Evolutionary conservation across 345 rosid genomes (phyloP).

Genomic region (Heritiera fomes): DNA sequence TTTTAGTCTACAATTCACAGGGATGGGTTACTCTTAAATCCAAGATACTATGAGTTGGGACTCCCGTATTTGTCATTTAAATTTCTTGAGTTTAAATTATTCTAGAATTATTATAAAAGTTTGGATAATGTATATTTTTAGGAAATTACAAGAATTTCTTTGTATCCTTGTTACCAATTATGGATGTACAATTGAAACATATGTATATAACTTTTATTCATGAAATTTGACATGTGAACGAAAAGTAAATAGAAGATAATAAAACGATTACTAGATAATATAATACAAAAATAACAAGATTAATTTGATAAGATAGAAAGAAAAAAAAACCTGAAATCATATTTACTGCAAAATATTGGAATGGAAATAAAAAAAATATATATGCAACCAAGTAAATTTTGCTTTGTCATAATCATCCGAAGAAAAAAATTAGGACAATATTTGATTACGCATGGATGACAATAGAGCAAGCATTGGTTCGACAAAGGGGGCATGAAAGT

Average conservation of each 20-base stretch:
- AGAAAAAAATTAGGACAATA: background rate
- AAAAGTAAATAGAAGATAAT: no score
- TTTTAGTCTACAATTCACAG: background rate
- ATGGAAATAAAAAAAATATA: no score
- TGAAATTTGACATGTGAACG: no score
- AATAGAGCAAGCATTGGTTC: background rate
- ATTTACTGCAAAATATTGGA: no score
- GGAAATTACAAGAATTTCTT: no score
- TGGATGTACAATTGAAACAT: no score
- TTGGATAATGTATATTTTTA: no score
- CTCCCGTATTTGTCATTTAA: background rate
- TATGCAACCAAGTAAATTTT: background rate
- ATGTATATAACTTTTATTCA: no score
- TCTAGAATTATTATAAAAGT: no score
- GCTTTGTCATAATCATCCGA: background rate
- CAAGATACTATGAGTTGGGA: background rate
- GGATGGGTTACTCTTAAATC: background rate
- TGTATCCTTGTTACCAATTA: no score
- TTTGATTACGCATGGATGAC: background rate
- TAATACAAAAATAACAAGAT: background rate
- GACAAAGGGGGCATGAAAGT: background rate
- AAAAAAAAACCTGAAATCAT: background rate
- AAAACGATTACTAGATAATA: no score
- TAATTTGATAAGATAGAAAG: background rate
- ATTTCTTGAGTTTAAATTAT: no score